Percentiles rank a stretch among this genome's conserved stretches.
Conservation (phyloP, 768 basidiomycete species). For the Mycena haematopus region DNA sequence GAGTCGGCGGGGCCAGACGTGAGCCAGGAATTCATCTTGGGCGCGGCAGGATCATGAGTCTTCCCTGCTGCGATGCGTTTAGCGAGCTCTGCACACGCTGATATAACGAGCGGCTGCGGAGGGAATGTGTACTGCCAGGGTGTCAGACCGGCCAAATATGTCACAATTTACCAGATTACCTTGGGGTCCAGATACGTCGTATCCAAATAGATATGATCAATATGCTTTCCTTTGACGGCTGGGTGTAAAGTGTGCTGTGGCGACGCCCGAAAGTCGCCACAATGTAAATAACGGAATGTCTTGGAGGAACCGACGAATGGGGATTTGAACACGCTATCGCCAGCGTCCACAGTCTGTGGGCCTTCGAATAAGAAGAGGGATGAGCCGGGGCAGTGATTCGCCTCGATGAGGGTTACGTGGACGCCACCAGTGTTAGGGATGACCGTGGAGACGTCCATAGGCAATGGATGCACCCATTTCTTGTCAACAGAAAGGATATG, state of each 20-base stretch:
- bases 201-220: constrained; percentile 93
- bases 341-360: constrained; percentile 85
- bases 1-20: constrained; percentile 29
- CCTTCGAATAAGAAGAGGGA: constrained; percentile 95
- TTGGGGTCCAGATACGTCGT: constrained; percentile 95
- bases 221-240: constrained; percentile 75
- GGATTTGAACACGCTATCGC: constrained; percentile 80
- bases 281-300: constrained; percentile 90
- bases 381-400: constrained; percentile 98
- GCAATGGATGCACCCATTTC: constrained; percentile 88
- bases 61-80: constrained; percentile 57
- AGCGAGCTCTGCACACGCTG: constrained; percentile 89
- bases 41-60: constrained; percentile 36
- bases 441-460: constrained; percentile 75
- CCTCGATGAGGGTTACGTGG: constrained; percentile 92
- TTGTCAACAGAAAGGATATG: constrained; percentile 90
- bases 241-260: constrained; percentile 89
- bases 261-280: constrained; percentile 92
- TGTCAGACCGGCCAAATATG: constrained; percentile 11
- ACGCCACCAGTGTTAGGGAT: constrained; percentile 88
- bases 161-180: constrained; percentile 38
- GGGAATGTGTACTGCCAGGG: constrained; percentile 84
- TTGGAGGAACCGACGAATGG: constrained; percentile 70
- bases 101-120: constrained; percentile 92
- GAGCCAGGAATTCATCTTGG: constrained; percentile 62